Evolutionary conservation across 371 early-diverging fungal genomes (phyloP), one percentile per base, ranked within the genome.

Genomic region (Saksenaea vasiformis): DNA sequence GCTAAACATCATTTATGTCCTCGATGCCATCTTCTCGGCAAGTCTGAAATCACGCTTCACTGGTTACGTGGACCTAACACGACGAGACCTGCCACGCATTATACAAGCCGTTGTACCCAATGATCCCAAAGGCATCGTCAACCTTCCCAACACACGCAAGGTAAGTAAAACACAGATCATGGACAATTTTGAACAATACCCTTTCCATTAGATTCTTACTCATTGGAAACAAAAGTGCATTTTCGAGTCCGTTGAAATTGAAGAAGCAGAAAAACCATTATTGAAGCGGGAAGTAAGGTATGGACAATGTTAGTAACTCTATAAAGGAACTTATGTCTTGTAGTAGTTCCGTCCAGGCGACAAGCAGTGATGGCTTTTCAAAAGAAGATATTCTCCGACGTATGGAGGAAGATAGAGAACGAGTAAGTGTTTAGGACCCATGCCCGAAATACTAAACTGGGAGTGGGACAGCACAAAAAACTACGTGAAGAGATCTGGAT

Each of bases 401-500:
- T 28, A 91, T 92, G 77, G 93, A 92, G 61, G 91, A 92, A 67
- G 93, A 92, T 62, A 78, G 93, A 58, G 91, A 92, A 66, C 78
- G 91, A 62, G 80, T 80, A 72, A 69, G 66, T 22, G 17, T 26
- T 8, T 24, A 35, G 54, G 28, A 58, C 17, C 31, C 17, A 35
- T 36, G 5, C 5, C 24, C 14, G 34, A 14, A n/a, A 19, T 3
- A 47, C 51, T 47, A 10, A 47, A 19, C 51, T 22, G 51, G 10
- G 11, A 31, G 22, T 9, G 44, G 11, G 15, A 28, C 73, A 87
- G 79, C 90, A 90, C 62, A 91, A 91, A 61, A 72, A 87, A 37
- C 77, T 86, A 64, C 84, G 87, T 61, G 92, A 92, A 64, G 91
- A 90, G 5, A 83, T 86, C 11, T 92, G 92, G 92, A 87, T 89